Base-by-base conservation (phyloP, 345 rosid genomes). In the Murraya koenigii region DNA sequence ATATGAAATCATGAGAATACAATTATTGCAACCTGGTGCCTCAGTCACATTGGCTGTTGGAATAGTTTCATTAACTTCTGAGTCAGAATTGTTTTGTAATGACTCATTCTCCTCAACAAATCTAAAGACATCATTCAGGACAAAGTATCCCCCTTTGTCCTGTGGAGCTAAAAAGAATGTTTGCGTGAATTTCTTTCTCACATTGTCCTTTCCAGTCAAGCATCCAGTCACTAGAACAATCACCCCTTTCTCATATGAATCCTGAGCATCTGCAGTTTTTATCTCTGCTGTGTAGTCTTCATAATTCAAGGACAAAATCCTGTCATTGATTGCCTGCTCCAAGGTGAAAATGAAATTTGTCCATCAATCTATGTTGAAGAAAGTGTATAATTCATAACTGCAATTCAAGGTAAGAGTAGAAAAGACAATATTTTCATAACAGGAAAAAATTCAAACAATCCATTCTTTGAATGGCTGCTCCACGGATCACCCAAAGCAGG, bases 101-200 rank as follows among this genome's bases (percentile, higher is more conserved):
- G 82, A 59, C 71, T 86, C 91, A 71, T 35, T 79, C 68, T 90
- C 93, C 36, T 79, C 94, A 80, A 92, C 75, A 68, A 78, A 92
- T 80, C 92, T 86, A 75, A 90, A 86, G 44, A 90, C 88, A 81
- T 92, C 97, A 82, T 92, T 90, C 73, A 90, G 82, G 76, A 92
- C 97, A 76, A 85, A 90, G 81, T 90, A 90, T 33, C 97, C 97
- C 47, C 97, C 97, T 55, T 83, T 88, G 49, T 92, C 94, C 78
- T 90, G 97, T 26, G 90, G 94, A 56, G 94, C 97, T 41, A 92
- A 85, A 81, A 92, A 92, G 85, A 92, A 92, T 7, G 89, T 72
- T 77, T 92, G 94, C 5, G 91, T 68, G 81, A 92, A 92, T 82
- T 89, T 90, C 85, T 86, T 87, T 78, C 79, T 83, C 78, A 88